phyloP scores from a whole-genome alignment of 352 stramenopile species.

The Globisporangium solare region DNA sequence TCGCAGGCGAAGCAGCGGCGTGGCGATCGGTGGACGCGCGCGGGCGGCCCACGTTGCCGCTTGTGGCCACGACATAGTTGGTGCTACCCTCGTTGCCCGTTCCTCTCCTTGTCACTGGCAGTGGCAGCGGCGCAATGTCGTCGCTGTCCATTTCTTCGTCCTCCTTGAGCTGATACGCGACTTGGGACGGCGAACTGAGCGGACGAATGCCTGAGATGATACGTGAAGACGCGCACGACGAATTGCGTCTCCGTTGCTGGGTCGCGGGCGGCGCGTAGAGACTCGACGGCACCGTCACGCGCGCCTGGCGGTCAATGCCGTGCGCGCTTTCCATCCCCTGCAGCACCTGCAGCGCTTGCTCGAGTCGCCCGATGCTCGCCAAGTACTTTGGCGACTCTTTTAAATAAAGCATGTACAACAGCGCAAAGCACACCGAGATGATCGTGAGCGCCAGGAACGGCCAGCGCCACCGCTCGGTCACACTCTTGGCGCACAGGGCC shows the following conservation, averaged over 20 bases:
- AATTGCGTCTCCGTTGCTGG: slow-evolving; percentile 20
- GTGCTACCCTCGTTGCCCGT: slow-evolving; percentile 17
- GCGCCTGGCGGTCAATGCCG: slow-evolving; percentile 46
- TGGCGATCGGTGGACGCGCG: slow-evolving; percentile 20
- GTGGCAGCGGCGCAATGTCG: slow-evolving; percentile 9
- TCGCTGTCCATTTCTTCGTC: slow-evolving; percentile 17
- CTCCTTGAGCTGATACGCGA: slow-evolving; percentile 12
- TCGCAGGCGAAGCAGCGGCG: slow-evolving; percentile 23
- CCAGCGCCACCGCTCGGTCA: slow-evolving; percentile 19
- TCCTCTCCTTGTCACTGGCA: slow-evolving; percentile 1
- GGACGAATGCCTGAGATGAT: slow-evolving; percentile 8
- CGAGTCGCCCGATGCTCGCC: slow-evolving; percentile 45
- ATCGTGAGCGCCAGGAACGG: slow-evolving; percentile 14
- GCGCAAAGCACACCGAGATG: slow-evolving; percentile 14
- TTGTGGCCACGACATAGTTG: slow-evolving; percentile 17
- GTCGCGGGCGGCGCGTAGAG: slow-evolving; percentile 42
- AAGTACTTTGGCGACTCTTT: slow-evolving; percentile 71
- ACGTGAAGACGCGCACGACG: slow-evolving; percentile 6
- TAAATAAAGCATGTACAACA: slow-evolving; percentile 30
- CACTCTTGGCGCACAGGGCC: slow-evolving; percentile 28
- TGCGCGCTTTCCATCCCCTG: slow-evolving; percentile 54
- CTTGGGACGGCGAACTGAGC: slow-evolving; percentile 6
- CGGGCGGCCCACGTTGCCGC: slow-evolving; percentile 15
- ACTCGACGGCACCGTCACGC: slow-evolving; percentile 52
- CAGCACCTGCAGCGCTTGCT: slow-evolving; percentile 51